Evolutionary conservation across 176 grass and related monocot species (phyloP).

Genomic region (Musa itinerans): DNA sequence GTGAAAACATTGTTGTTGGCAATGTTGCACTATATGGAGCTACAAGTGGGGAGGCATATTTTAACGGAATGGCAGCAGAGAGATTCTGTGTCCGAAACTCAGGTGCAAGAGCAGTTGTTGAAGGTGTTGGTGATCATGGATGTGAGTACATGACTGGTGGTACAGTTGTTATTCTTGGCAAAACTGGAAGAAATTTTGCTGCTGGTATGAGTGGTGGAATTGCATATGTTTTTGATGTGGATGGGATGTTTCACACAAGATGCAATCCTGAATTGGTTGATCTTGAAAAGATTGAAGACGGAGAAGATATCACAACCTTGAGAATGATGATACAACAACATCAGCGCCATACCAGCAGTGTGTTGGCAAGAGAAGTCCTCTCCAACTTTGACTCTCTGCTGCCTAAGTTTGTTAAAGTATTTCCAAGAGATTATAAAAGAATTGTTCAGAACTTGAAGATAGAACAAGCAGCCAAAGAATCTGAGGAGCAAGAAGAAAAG

Average conservation of each 20-base stretch:
- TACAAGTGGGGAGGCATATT: slow-evolving; percentile 87
- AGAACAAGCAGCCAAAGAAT: slow-evolving; percentile 47
- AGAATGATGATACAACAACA: slow-evolving; percentile 99
- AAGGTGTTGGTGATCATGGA: slow-evolving; percentile 98
- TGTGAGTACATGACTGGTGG: slow-evolving; percentile 99
- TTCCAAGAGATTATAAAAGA: slow-evolving; percentile 89
- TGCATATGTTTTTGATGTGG: slow-evolving; percentile 84
- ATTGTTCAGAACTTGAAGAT: slow-evolving; percentile 51
- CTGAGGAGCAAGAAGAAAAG: slow-evolving; percentile 21
- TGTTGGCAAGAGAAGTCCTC: slow-evolving; percentile 61
- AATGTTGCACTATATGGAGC: slow-evolving; percentile 98
- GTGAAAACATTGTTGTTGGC: slow-evolving; percentile 96
- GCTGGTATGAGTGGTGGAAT: slow-evolving; percentile 97
- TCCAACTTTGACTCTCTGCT: slow-evolving; percentile 66
- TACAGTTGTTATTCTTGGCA: slow-evolving; percentile 77
- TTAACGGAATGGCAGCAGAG: slow-evolving; percentile 98
- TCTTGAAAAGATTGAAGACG: slow-evolving; percentile 72
- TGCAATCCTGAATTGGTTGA: slow-evolving; percentile 93
- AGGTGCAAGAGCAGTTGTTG: slow-evolving; percentile 89
- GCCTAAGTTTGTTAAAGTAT: slow-evolving; percentile 86
- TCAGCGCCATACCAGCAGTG: slow-evolving; percentile 59
- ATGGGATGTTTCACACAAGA: slow-evolving; percentile 57
- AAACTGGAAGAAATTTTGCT: slow-evolving; percentile 95
- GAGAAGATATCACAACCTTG: slow-evolving; percentile 71
- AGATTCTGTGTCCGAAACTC: slow-evolving; percentile 96